A percentile compares a stretch with the other conserved stretches of the same genome.
Conservation (phyloP, 1,139 yeast species). For the Hemisphaericaspora subhashii region DNA sequence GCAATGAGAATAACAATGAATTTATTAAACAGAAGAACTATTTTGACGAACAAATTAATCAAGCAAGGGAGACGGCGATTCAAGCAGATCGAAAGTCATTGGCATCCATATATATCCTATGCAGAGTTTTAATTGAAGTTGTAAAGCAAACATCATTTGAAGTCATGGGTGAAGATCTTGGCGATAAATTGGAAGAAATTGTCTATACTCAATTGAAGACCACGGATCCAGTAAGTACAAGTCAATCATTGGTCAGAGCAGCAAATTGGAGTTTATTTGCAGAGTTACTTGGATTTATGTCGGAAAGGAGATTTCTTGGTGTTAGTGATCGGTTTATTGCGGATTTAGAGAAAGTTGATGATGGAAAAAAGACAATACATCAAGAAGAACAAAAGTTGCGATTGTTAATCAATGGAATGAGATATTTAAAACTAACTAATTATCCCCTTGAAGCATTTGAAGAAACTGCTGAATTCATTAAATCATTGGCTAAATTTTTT, state of each 20-base stretch:
- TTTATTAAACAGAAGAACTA: slow-evolving; percentile 24
- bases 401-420: slow-evolving; percentile 86
- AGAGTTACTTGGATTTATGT: slow-evolving; percentile 86
- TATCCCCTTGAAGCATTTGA: slow-evolving; percentile 89
- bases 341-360: slow-evolving; percentile 80
- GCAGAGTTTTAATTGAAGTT: slow-evolving; percentile 90
- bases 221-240: slow-evolving; percentile 73
- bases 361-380: slow-evolving; percentile 33
- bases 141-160: slow-evolving; percentile 82
- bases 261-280: slow-evolving; percentile 96
- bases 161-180: slow-evolving; percentile 74
- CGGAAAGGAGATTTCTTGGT: slow-evolving; percentile 74
- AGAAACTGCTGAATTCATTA: slow-evolving; percentile 87
- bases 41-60: slow-evolving; percentile 48
- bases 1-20: slow-evolving; percentile 16
- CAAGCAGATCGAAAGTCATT: slow-evolving; percentile 86
- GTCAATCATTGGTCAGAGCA: slow-evolving; percentile 69
- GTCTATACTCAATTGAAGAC: slow-evolving; percentile 87
- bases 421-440: slow-evolving; percentile 72
- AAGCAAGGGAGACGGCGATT: slow-evolving; percentile 67
- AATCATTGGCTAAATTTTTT: slow-evolving; percentile 83
- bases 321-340: slow-evolving; percentile 94
- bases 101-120: slow-evolving; percentile 85
- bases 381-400: slow-evolving; percentile 75
- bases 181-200: slow-evolving; percentile 85